Conservation (phyloP, 2,329 filamentous ascomycete species). For the Phaeomoniella chlamydospora region DNA sequence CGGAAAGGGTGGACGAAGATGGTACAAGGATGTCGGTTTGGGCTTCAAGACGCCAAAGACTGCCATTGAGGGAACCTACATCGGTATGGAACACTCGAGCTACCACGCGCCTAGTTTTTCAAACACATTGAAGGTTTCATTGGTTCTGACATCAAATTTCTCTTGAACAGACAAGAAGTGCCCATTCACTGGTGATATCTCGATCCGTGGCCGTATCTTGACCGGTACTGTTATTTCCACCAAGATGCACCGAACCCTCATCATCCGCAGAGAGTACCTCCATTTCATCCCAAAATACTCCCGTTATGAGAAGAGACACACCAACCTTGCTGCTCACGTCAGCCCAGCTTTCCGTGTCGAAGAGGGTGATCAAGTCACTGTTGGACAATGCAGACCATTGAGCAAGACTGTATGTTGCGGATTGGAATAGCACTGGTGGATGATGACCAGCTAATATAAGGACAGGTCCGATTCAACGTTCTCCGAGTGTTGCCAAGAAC, state of each 20-base stretch:
- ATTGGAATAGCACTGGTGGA: too few species aligned
- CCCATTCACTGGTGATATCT: conserved; percentile 98
- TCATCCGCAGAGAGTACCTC: conserved; percentile 99
- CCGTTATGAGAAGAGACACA: conserved; percentile 99
- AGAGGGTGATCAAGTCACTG: conserved; percentile 98
- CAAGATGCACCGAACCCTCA: conserved; percentile 99
- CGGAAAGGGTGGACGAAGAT: conserved; percentile 88
- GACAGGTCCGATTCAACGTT: conserved; percentile 99
- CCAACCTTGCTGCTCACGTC: conserved; percentile 98
- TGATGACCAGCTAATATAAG: not conserved
- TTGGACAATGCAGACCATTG: conserved; percentile 97
- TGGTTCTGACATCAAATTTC: not conserved
- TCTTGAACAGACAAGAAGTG: conserved; percentile 88
- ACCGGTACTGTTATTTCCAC: conserved; percentile 98
- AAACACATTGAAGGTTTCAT: conserved; percentile 1
- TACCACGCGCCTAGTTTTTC: not conserved
- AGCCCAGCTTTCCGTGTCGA: conserved; percentile 99
- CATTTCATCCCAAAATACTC: conserved; percentile 99
- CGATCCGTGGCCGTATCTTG: conserved; percentile 99
- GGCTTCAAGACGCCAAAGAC: conserved; percentile 98
- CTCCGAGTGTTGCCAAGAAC: conserved; percentile 95
- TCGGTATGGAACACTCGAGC: conserved; percentile 64
- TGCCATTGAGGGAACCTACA: conserved; percentile 98
- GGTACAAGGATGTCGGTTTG: conserved; percentile 99
- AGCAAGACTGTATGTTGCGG: conserved; percentile 93